Evolutionary conservation across 495 filamentous ascomycete genomes (phyloP), one percentile per base, ranked within the genome.

Genomic region (Daldinia vernicosa): DNA sequence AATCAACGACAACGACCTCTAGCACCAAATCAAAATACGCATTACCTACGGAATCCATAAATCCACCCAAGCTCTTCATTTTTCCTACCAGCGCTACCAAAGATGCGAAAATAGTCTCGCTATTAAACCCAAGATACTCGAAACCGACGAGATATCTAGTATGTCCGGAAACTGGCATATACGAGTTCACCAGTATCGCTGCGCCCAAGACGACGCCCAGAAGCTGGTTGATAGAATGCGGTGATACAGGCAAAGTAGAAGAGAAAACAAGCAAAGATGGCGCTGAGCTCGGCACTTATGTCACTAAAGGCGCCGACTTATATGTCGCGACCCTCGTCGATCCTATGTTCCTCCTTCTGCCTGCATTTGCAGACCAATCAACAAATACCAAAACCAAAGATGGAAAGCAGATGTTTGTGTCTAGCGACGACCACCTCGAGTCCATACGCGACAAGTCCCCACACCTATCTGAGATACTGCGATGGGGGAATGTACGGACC

Each of bases 261-360:
- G 4, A 65, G 33, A 62, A 60, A 39, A 68, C 74, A 45, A 52
- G 47, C 14, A 27, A 64, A 3, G 70, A 67, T 17, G 30, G 56
- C 35, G 59, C 56, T n/a, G 69, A 59, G 9, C 69, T 75, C 19
- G 62, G 76, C 11, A 69, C 73, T 0, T 76, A 79, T 58, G 63
- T 80, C 57, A 82, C 88, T 14, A 87, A 88, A 62, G 84, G 84
- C 47, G 86, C 92, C 27, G 87, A 92, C 63, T 79, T 99, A 26
- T 89, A 92, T 66, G 78, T 98, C 57, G 92, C 93, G 17, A 97
- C 96, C 1, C 91, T 90, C 6, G 80, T 94, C 65, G 95, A 99
- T 77, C 84, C 90, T 7, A 74, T 98, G 2, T 98, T 98, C 77
- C 84, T 98, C 56, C 72, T 97, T 26, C 84, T 98, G 0, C 91